Percentiles rank a stretch among this genome's conserved stretches.
Conservation (phyloP, 257 asterid species). For the Solanum megistacrolobum region DNA sequence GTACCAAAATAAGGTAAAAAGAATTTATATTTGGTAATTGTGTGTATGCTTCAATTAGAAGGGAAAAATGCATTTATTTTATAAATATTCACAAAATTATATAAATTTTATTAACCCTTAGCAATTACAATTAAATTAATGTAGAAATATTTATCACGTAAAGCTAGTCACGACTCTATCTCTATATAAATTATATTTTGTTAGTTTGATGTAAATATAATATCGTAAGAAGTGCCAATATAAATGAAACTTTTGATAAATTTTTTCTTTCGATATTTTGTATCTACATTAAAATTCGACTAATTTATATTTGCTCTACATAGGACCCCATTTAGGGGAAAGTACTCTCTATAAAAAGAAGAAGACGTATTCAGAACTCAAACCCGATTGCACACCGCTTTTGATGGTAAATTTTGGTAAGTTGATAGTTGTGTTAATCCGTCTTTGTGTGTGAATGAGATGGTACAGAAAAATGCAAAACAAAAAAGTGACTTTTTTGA, state of each 20-base stretch:
- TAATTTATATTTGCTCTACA: background rate
- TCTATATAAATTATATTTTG: background rate
- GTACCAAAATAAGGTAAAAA: background rate
- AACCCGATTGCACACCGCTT: too few species aligned
- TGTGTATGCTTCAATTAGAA: background rate
- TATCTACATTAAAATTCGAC: too few species aligned
- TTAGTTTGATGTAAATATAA: background rate
- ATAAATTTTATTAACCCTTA: background rate
- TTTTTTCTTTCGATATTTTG: too few species aligned
- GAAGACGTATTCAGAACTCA: fast-evolving
- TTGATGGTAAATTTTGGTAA: background rate
- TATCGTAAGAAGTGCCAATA: too few species aligned
- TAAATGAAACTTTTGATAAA: too few species aligned
- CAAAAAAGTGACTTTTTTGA: background rate
- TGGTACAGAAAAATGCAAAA: background rate
- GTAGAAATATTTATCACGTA: background rate
- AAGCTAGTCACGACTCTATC: background rate
- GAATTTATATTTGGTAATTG: background rate
- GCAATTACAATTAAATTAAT: background rate
- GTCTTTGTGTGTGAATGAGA: background rate
- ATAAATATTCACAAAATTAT: background rate
- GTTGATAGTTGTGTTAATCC: background rate
- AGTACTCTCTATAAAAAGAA: background rate
- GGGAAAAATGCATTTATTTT: background rate
- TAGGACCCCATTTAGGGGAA: fast-evolving